Evolutionary conservation across 2,329 filamentous ascomycete genomes (phyloP).

Genomic region (Periconia digitata): DNA sequence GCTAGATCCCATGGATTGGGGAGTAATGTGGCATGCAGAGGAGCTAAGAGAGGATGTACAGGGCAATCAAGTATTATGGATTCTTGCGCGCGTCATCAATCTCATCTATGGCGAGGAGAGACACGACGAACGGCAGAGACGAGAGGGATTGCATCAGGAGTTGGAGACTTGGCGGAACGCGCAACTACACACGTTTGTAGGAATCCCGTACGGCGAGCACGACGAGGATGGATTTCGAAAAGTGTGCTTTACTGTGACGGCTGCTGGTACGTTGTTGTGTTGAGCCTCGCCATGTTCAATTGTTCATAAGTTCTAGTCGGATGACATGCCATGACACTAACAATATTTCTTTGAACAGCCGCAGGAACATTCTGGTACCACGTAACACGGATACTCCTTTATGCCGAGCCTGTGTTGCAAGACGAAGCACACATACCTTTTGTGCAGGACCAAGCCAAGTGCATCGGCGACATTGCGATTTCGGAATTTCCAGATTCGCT

Average conservation of each 20-base stretch:
- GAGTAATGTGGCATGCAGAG: constrained; percentile 26
- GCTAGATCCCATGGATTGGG: constrained; percentile 34
- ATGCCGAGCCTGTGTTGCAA: constrained; percentile 32
- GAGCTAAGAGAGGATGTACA: constrained; percentile 37
- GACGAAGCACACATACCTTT: constrained; percentile 25
- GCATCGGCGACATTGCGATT: constrained; percentile 32
- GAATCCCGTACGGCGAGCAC: constrained; percentile 32
- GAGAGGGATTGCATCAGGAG: constrained; percentile 28
- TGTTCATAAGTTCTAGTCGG: too few species aligned
- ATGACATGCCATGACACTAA: background rate
- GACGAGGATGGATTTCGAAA: constrained; percentile 35
- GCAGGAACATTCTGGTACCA: constrained; percentile 39
- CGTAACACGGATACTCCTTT: constrained; percentile 33
- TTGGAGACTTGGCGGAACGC: constrained; percentile 29
- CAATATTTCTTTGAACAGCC: constrained; percentile 12
- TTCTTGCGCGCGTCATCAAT: constrained; percentile 33
- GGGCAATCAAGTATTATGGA: constrained; percentile 36
- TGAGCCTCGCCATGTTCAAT: background rate
- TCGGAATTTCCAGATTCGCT: constrained; percentile 37
- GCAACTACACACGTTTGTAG: constrained; percentile 32
- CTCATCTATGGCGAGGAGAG: constrained; percentile 27
- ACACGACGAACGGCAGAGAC: constrained; percentile 12
- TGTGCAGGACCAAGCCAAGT: constrained; percentile 34
- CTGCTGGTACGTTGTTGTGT: constrained; percentile 15
- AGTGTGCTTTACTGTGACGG: constrained; percentile 36